Base-by-base conservation (phyloP, 148 eudicot species). In the Amaranthus cruentus region DNA sequence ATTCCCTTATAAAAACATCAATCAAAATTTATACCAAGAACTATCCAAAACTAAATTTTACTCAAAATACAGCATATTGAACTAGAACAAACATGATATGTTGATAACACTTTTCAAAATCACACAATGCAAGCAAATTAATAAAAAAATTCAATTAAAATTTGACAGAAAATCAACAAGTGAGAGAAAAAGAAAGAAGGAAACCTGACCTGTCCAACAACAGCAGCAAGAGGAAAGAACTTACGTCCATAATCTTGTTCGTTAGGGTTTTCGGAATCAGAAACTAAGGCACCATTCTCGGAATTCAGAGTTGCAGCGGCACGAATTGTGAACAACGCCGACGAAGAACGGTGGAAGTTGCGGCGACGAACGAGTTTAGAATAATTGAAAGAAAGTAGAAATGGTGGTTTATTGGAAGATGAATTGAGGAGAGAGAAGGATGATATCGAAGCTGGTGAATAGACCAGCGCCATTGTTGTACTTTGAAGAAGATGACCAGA, bases 171-270 rank as follows among this genome's bases (percentile, higher is more conserved):
- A 42, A 70, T 18, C 56, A 57, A 8, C 47, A 43, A 70, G 58
- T 50, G 43, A 18, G 66, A 66, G 53, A 13, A 18, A 6, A 58
- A 15, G 46, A 64, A 73, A 56, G 51, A 49, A 28, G 14, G 44
- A 38, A 9, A 2, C 7, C 13, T 14, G 7, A 92, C 98, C 97
- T 94, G 98, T 71, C 98, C 98, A 76, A 94, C 86, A 46, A 94
- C 93, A 42, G 97, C 97, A 52, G 98, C 98, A 72, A 94, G 82
- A 9, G 98, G 98, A 76, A 94, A 94, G 78, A 79, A 91, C 64
- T 88, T 87, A 11, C 96, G 85, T 3, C 96, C 96, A 56, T 86
- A 88, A 38, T 81, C 59, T 48, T 58, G 28, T 61, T 57, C 68
- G 2, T 68, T 68, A 50, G 78, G 64, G 56, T 75, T 71, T 46